Evolutionary conservation across 2,329 filamentous ascomycete genomes (phyloP).

Genomic region (Trichoderma lentiforme): DNA sequence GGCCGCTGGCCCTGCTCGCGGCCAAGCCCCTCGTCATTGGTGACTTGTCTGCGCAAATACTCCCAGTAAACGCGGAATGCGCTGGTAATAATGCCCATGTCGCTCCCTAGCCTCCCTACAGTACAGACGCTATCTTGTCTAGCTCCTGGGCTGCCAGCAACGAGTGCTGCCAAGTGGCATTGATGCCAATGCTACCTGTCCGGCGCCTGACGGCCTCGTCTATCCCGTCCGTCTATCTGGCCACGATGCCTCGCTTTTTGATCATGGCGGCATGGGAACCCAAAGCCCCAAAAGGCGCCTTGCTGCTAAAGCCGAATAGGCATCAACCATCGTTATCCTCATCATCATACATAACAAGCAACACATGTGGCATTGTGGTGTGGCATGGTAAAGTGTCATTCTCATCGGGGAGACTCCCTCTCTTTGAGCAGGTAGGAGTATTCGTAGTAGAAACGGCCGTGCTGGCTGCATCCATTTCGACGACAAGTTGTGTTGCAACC

Average conservation of each 20-base stretch:
- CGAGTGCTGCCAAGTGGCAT: constrained; percentile 3
- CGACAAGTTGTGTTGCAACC: constrained; percentile 1
- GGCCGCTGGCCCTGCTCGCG: neutral
- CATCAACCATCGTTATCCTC: neutral
- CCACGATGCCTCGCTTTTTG: neutral
- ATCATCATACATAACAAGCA: neutral
- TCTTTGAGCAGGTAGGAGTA: neutral
- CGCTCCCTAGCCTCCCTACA: neutral
- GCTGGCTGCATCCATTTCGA: constrained; percentile 8
- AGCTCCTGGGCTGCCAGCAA: constrained; percentile 4
- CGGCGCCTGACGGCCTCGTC: constrained; percentile 10
- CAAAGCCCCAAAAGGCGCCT: constrained; percentile 8
- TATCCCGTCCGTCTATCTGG: constrained; percentile 6
- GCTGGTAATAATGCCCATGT: constrained; percentile 8
- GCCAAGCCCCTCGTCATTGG: constrained; percentile 10
- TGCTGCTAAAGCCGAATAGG: neutral
- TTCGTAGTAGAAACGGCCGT: neutral
- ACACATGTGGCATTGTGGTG: neutral
- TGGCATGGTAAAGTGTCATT: neutral
- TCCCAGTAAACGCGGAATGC: constrained; percentile 15
- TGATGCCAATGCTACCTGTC: constrained; percentile 4
- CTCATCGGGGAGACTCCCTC: neutral
- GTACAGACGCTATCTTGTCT: neutral
- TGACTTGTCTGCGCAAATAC: neutral
- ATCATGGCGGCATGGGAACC: constrained; percentile 6